Evolutionary conservation across 1,284 basidiomycete genomes (phyloP), one percentile per base, ranked within the genome.

Genomic region (Heterobasidion irregulare): DNA sequence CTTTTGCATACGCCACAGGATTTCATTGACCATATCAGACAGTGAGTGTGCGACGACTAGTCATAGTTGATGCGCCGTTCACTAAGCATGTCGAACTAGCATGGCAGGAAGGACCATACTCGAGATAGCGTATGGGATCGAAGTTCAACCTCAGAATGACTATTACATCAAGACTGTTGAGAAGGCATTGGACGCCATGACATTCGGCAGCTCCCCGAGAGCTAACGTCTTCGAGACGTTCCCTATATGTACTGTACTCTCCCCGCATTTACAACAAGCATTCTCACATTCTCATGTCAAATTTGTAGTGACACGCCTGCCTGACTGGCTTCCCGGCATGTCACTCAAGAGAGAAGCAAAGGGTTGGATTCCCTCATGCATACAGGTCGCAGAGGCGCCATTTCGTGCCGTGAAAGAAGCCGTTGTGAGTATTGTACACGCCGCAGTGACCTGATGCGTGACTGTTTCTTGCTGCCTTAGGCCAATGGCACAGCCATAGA

Each of bases 71-170:
- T 57, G 33, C 49, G 34, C 47, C 53, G 50, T 53, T 47, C 6
- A 26, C 26, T 26, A 5, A 26, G 44, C 38, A 50, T 41, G 10
- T 10, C 48, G 12, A 45, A 46, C 35, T 52, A 63, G 62, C 43
- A 56, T 59, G 59, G 50, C 60, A 3, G 62, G 62, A 16, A 54
- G 56, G 38, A 56, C 61, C 44, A 66, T 66, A 18, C 61, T 67
- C 53, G 53, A 55, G 6, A 59, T 64, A 34, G 56, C 63, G 2
- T 67, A 67, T 49, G 65, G 64, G 16, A 62, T 66, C 33, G 57
- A 64, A 34, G 56, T 66, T 35, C 51, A 59, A 32, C 53, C 53
- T 26, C 45, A 53, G 33, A 56, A 65, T 47, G 66, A 65, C 54
- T 58, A 59, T 38, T 64, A 62, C 35, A 58, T 68, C 33, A 51